phyloP scores from a whole-genome alignment of 257 asterid species.

The Scutellaria baicalensis region DNA sequence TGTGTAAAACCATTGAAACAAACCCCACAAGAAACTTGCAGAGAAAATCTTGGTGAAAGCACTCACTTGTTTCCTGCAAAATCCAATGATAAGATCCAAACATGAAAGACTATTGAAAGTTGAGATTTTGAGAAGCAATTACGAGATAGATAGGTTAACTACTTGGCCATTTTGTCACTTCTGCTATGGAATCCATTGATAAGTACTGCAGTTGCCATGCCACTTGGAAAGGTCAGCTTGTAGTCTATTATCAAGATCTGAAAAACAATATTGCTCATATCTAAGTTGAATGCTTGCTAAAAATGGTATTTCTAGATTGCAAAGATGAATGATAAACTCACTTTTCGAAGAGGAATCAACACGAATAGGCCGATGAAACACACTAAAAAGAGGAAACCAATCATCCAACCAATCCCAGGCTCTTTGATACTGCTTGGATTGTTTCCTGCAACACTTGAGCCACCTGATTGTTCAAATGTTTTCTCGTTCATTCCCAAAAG shows the following conservation, averaged over 20 bases:
- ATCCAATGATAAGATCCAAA: not conserved
- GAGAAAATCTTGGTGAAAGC: conserved; percentile 63
- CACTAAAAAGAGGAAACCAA: conserved; percentile 51
- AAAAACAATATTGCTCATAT: not conserved
- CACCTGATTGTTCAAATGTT: conserved; percentile 63
- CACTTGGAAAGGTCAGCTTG: conserved; percentile 84
- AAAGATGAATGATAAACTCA: not conserved
- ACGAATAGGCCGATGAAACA: conserved; percentile 81
- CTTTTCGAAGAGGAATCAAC: conserved; percentile 84
- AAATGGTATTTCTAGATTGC: no score
- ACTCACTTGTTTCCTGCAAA: conserved; percentile 57
- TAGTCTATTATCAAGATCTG: conserved; percentile 83
- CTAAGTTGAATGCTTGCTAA: no score
- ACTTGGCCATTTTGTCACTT: conserved; percentile 72
- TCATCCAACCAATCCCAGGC: conserved; percentile 83
- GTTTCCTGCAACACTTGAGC: conserved; percentile 39
- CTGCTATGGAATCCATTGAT: conserved; percentile 78
- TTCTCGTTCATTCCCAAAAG: conserved; percentile 67
- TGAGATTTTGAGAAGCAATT: not conserved
- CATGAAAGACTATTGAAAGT: not conserved
- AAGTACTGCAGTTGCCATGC: conserved; percentile 89
- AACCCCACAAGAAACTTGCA: conserved; percentile 67
- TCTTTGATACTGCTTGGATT: conserved; percentile 50
- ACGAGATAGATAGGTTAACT: not conserved
- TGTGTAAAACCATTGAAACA: conserved; percentile 83